phyloP scores from a whole-genome alignment of 2,329 filamentous ascomycete genomes.

The Pseudogymnoascus sp. region DNA sequence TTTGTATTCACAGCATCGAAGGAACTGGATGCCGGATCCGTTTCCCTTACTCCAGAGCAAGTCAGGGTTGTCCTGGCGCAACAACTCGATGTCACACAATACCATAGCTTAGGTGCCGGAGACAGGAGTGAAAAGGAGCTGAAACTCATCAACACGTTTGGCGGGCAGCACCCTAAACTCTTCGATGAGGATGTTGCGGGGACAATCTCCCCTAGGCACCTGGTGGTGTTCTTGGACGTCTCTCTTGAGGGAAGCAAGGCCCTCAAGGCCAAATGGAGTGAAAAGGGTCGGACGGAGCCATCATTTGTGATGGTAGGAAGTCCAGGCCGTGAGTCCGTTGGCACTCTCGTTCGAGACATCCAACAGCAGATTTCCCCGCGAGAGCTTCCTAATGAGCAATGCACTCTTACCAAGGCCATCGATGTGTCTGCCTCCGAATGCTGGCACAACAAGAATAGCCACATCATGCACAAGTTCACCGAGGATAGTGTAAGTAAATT shows the following conservation, averaged over 20 bases:
- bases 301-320: slow-evolving; percentile 6
- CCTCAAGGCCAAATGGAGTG: not conserved
- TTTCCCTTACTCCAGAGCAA: slow-evolving; percentile 36
- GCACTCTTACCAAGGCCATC: not conserved
- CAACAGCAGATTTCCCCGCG: not conserved
- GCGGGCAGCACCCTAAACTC: slow-evolving; percentile 44
- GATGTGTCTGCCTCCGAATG: slow-evolving; percentile 2
- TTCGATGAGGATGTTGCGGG: slow-evolving; percentile 35
- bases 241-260: slow-evolving; percentile 4
- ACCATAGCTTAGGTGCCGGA: slow-evolving; percentile 38
- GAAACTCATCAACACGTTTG: slow-evolving; percentile 53
- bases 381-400: not conserved
- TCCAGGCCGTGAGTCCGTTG: not conserved
- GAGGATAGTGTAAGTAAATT: not conserved
- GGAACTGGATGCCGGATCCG: slow-evolving; percentile 29
- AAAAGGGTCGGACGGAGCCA: not conserved
- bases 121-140: slow-evolving; percentile 36
- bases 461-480: not conserved
- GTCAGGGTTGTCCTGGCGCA: slow-evolving; percentile 54
- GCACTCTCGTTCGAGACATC: not conserved
- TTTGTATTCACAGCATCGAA: slow-evolving; percentile 43
- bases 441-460: not conserved
- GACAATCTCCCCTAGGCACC: not conserved
- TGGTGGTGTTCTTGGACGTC: slow-evolving; percentile 4
- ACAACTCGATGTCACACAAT: slow-evolving; percentile 41